These are phyloP conservation scores for Tricholoma flavovirens DNA, from an alignment of 768 basidiomycete species.

Conservation along the genomic window DNA sequence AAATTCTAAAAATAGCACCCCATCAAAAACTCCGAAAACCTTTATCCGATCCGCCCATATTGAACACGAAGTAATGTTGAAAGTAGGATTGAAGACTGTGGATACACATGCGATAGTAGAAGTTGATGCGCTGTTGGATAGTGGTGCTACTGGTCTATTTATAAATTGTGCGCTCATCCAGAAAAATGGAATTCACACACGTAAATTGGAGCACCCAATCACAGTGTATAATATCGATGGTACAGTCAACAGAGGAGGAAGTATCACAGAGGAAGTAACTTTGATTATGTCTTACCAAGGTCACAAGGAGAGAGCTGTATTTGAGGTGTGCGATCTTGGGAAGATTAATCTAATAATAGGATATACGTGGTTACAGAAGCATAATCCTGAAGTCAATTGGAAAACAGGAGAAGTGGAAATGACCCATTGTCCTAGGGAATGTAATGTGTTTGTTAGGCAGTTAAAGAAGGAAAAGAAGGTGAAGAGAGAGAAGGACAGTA, in stretches of 20 bases:
- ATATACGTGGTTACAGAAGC: background rate
- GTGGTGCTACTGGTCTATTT: background rate
- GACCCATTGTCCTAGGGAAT: background rate
- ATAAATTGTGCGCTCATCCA: background rate
- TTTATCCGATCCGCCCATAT: background rate
- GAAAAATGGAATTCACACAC: background rate
- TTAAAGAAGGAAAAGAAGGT: background rate
- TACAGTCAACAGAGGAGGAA: background rate
- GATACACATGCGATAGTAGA: too few relatives aligned
- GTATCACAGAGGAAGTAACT: too few relatives aligned
- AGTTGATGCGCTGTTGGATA: background rate
- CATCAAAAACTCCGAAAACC: background rate
- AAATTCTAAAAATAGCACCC: background rate
- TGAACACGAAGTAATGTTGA: background rate
- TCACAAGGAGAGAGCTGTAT: background rate
- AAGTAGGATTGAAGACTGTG: background rate
- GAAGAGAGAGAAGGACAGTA: background rate
- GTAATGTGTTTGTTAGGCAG: background rate
- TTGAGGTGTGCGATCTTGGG: background rate
- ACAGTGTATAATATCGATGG: background rate
- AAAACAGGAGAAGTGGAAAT: background rate
- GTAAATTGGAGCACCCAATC: background rate
- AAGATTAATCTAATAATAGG: background rate
- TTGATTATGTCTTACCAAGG: background rate
- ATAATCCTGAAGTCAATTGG: background rate